Base-by-base conservation (phyloP, 1,284 basidiomycete genomes). In the Wallemia hederae region DNA sequence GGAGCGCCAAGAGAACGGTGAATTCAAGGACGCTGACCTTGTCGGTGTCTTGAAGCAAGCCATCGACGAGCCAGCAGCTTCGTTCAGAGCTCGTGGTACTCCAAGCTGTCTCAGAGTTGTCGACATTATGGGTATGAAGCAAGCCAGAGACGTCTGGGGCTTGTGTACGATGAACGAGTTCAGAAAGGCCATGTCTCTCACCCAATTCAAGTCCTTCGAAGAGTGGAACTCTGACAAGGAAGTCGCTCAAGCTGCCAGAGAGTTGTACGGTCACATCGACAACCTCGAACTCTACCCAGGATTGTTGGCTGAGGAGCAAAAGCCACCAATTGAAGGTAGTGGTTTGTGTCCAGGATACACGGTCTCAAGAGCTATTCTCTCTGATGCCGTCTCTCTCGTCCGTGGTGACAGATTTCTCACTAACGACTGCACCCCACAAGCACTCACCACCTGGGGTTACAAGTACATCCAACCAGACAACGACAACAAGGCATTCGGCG, bases 271-370 rank as follows among this genome's bases (percentile, higher is more conserved):
- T 11, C 66, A 82, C 67, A 82, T 74, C 90, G 9, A 85, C 65
- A 80, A 83, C 65, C 74, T 86, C 24, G 83, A 86, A 68, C 75
- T 86, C 24, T 76, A 86, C 66, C 80, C 79, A 63, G 39, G 74
- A 67, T 60, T 17, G 11, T 17, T 62, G 17, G 66, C 83, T 2
- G 84, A 88, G 68, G 75, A 86, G 68, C 74, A 80, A 1, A 90
- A 88, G 69, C 82, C 80, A 9, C 73, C 83, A 59, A 76, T 81
- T 28, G 78, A 80, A 0, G 84, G 85, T 59, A 82, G 83, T 60
- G 87, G 87, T 62, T 68, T 86, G 1, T 85, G 83, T 69, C 83
- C 85, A n/a, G 82, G 81, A 11, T 88, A 84, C 70, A 90, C 88
- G 7, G 80, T 86, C 66, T 82, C 81, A 65, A 79, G 87, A 39